Evolutionary conservation across 1,139 yeast species (phyloP), one percentile per base, ranked within the genome.

Genomic region (Blastobotrys buckinghamii): DNA sequence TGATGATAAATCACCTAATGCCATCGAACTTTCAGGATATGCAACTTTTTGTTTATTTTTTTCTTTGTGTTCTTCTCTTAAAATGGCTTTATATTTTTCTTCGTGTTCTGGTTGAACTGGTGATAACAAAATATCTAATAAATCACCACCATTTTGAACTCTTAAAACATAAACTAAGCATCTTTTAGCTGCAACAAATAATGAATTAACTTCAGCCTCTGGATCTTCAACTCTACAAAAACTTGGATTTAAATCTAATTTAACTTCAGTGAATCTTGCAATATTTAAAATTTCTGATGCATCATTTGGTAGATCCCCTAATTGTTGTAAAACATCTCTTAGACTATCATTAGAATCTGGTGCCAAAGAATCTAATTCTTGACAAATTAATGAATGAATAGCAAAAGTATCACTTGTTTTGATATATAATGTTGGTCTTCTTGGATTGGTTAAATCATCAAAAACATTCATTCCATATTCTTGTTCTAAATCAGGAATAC

Each of bases 111-210:
- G 81, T 24, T 75, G 71, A 26, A 90, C 87, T 1, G 85, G 84
- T 8, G 89, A 80, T 5, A 86, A 76, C 49, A 89, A 71, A 44
- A 90, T 69, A 42, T 86, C 95, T 53, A 87, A 74, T 44, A 92
- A 67, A 52, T 82, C 84, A 2, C 78, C 74, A 20, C 88, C 88
- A 39, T 73, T 73, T 68, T 92, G 96, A 13, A 92, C 86, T 53
- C 90, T 79, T 53, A 90, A 79, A 57, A 90, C 81, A 60, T 88
- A 89, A 20, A 85, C 69, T 33, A 90, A 69, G 54, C 90, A 84
- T 55, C 96, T 73, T 64, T 92, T 92, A 0, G 87, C 88, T 58
- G 89, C 90, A 42, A 90, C 78, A 59, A 85, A 72, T 32, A 88
- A 67, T 2, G 84, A 72, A 55, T 60, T 67, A 43, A 58, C 62